phyloP scores from a whole-genome alignment of 805 yeast genomes.

The Starmerella vitae region DNA sequence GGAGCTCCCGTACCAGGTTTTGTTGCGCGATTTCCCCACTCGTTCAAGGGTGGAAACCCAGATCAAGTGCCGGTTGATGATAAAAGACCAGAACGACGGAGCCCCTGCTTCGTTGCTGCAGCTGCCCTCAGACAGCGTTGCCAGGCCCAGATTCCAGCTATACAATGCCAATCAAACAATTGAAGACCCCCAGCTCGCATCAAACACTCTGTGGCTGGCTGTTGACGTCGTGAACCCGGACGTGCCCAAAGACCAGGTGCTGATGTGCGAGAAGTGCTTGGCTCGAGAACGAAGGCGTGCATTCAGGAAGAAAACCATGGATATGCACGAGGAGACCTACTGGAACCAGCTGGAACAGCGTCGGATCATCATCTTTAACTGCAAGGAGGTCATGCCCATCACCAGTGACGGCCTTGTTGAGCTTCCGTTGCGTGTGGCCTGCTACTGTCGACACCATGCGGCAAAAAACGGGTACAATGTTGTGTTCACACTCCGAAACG shows the following conservation, averaged over 20 bases:
- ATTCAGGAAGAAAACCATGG: conserved; percentile 74
- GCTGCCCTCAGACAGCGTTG: conserved; percentile 74
- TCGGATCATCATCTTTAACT: conserved; percentile 80
- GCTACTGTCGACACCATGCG: conserved; percentile 92
- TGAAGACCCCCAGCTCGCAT: conserved; percentile 6
- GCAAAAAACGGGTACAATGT: conserved; percentile 75
- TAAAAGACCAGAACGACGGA: conserved; percentile 41
- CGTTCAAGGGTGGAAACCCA: conserved; percentile 93
- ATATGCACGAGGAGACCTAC: conserved; percentile 56
- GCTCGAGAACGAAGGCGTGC: conserved; percentile 91
- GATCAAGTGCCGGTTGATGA: conserved; percentile 55
- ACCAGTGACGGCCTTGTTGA: conserved; percentile 26
- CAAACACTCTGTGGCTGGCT: conserved; percentile 38
- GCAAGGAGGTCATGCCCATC: conserved; percentile 57
- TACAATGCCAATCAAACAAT: conserved; percentile 24
- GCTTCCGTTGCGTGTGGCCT: conserved; percentile 64
- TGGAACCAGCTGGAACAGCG: conserved; percentile 65
- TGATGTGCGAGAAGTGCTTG: conserved; percentile 77
- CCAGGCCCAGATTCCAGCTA: conserved; percentile 72
- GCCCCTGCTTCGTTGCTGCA: conserved; percentile 58
- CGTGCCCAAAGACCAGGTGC: conserved; percentile 37
- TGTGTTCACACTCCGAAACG: conserved; percentile 46
- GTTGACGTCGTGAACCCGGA: conserved; percentile 58
- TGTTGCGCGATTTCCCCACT: conserved; percentile 50
- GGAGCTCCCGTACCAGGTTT: conserved; percentile 13